Conservation (phyloP, 2,329 filamentous ascomycete species). For the Ophiostoma angusticollis region DNA sequence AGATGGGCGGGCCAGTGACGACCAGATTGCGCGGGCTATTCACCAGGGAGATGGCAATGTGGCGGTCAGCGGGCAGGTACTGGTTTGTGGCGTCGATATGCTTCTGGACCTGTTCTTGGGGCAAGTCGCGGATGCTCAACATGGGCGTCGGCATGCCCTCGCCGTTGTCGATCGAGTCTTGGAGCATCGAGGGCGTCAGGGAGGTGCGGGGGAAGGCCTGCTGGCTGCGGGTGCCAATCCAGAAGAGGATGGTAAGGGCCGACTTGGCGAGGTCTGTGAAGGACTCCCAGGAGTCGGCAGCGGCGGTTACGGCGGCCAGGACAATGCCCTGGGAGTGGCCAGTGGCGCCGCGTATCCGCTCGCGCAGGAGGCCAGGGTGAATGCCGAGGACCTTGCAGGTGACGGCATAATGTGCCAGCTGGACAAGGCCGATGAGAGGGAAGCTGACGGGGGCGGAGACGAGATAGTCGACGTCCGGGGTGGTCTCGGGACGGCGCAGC, state of each 20-base stretch:
- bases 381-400: constrained; percentile 85
- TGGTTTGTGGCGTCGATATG: constrained; percentile 96
- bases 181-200: constrained; percentile 75
- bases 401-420: constrained; percentile 89
- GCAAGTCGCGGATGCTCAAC: constrained; percentile 91
- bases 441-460: constrained; percentile 93
- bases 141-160: constrained; percentile 95
- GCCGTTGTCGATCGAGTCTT: constrained; percentile 86
- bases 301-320: constrained; percentile 80
- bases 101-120: constrained; percentile 78
- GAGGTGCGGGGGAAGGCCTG: constrained; percentile 95
- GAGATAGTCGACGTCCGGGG: constrained; percentile 87
- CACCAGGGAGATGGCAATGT: constrained; percentile 88
- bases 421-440: constrained; percentile 88
- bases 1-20: constrained; percentile 89
- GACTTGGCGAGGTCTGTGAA: constrained; percentile 69
- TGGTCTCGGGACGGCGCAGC: constrained; percentile 78
- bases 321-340: constrained; percentile 96
- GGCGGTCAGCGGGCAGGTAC: constrained; percentile 81
- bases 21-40: constrained; percentile 97
- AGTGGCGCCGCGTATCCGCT: constrained; percentile 75
- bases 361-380: constrained; percentile 76
- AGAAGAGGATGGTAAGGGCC: constrained; percentile 88
- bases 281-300: constrained; percentile 84
- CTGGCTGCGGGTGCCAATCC: constrained; percentile 94